Evolutionary conservation across 2,329 filamentous ascomycete genomes (phyloP), one percentile per base, ranked within the genome.

Genomic region (Alternaria novae-zelandiae): DNA sequence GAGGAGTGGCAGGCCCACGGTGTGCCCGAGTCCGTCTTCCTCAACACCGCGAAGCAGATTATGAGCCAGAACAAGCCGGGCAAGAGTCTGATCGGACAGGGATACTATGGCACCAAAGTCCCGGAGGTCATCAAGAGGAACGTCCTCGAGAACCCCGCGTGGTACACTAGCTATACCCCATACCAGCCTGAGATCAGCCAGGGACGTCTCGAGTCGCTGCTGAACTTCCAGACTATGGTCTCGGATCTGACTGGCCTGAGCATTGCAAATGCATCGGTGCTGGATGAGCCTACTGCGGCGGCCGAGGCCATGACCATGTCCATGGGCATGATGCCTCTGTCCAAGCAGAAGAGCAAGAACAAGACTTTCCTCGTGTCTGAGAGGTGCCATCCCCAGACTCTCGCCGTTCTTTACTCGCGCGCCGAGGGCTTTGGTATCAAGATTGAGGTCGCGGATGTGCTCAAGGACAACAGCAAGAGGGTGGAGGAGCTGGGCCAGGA

Each of bases 161-260:
- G 95, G 95, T 98, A 98, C 80, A 98, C 95, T 44, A 97, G 94
- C 82, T 97, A 98, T 81, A 97, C 95, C 0, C 95, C 95, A 15
- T 98, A 97, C 82, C 95, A 98, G 83, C 91, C 95, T 3, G 95
- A 98, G 83, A 97, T 98, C 83, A 97, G 94, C 79, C 95, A 98
- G 82, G 95, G 95, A 36, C 90, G 95, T 59, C 82, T 98, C 66
- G 93, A 97, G 85, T 97, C 93, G 6, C 84, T 98, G 57, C 85
- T 98, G 67, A 98, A 98, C 85, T 98, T 94, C 83, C 95, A 98
- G 84, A 98, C 95, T 17, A 86, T 98, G 84, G 91, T 97, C 9
- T 89, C 90, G 3, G 95, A 97, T 77, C 84, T 98, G 68, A 97
- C 95, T 0, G 93, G 88, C 2, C 86, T 98, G 28, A 88, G 92